Base-by-base conservation (phyloP, 192 early-diverging fungal species). In the Spizellomyces sp. region DNA sequence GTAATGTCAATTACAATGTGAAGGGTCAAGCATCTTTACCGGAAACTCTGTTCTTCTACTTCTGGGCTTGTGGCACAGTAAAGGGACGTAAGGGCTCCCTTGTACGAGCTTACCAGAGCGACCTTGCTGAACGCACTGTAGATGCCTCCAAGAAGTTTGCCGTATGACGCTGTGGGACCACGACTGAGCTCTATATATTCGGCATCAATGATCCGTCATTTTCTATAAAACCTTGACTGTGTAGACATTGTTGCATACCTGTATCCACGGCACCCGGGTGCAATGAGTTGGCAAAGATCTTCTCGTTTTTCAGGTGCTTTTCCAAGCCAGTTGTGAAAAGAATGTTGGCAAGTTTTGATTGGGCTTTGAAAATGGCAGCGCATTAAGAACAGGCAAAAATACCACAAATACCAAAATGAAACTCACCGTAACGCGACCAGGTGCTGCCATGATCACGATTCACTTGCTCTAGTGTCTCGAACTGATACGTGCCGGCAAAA, bases 281-380 rank as follows among this genome's bases (percentile, higher is more conserved):
- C 6, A 83, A 57, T 43, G 73, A 45, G 62, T 80, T 81, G 21
- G 75, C 81, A 44, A 66, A 74, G 43, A 83, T 65, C 70, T 89
- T 80, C 0, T 73, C 78, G 21, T 78, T 69, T 17, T 77, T 63
- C 10, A 79, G 59, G 14, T 65, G 55, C 44, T 78, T 61, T 48
- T 81, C 79, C 8, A 91, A 75, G 21, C 80, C 74, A 15, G 71
- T 77, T 0, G 80, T 66, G 71, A 86, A 89, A 15, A 84, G 74
- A 22, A 84, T 73, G 50, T 85, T 87, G 58, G 84, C 77, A 68
- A 88, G 71, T 77, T 91, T 91, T 8, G 79, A 27, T 61, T 19
- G 17, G 6, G 27, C 27, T 36, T 36, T 36, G 27, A 36, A 3
- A 36, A 36, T 36, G 27, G 27, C 27, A 36, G 27, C 3, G 1